Evolutionary conservation across 2,329 filamentous ascomycete genomes (phyloP), one percentile per base, ranked within the genome.

Genomic region (Coniella lustricola): DNA sequence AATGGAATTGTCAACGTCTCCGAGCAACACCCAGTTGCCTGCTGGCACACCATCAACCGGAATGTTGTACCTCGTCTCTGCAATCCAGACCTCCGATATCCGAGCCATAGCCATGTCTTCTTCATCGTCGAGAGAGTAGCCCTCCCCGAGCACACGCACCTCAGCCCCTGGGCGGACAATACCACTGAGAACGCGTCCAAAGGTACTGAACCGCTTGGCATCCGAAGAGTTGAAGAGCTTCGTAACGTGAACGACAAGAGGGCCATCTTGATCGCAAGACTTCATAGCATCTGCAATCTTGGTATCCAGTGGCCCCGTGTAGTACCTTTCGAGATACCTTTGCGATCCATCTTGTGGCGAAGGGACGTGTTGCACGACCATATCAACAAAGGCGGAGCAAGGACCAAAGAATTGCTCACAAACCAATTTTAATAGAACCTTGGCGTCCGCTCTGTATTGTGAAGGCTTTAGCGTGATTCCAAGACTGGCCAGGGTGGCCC

Each of bases 381-480:
- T 97, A 64, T 98, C 93, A 34, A 97, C 90, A 58, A 98, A 95
- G 0, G 90, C 90, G 16, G 79, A 82, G 1, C 90, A 87, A 8
- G 87, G 82, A 0, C 93, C 93, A 60, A 98, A 98, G 70, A 97
- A 98, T 62, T 95, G 89, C 62, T 89, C 86, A 64, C 91, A 97
- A 5, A 95, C 90, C 44, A 94, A 71, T 61, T 87, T 90, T 49
- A 98, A 75, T 14, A 98, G 76, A 33, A 90, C 85, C 58, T 87
- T 93, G 4, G 93, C 90, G 63, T 98, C 91, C 2, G 84, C 80
- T 66, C 85, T 93, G 65, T 94, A 88, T 63, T 97, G 90, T 7
- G 89, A 90, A 3, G 93, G 91, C 69, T 97, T 98, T 54, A 98
- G 71, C 17, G 75, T 69, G 58, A 98, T 95, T 12, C 90, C 89